A percentile compares a stretch with the other conserved stretches of the same genome.
Conservation (phyloP, 768 basidiomycete species). For the Pulveroboletus ravenelii region DNA sequence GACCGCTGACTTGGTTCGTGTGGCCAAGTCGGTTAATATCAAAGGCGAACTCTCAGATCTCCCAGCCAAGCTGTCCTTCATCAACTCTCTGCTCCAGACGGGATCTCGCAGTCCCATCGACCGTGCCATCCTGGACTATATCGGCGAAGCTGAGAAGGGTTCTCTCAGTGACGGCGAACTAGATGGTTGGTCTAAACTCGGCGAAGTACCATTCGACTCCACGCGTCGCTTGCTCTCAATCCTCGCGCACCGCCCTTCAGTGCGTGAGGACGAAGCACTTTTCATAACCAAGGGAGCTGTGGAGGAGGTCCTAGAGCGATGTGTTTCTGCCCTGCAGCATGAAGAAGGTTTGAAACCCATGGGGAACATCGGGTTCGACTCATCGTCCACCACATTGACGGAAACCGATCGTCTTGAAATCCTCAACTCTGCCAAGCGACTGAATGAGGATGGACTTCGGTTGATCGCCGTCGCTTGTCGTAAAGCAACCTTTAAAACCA, state of each 20-base stretch:
- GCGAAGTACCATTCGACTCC: constrained; percentile 35
- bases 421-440: constrained; percentile 23
- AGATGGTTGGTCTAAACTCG: constrained; percentile 27
- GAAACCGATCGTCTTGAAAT: constrained; percentile 18
- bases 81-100: constrained; percentile 32
- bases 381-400: constrained; percentile 13
- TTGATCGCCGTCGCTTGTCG: constrained; percentile 29
- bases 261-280: constrained; percentile 16
- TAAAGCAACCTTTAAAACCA: constrained; percentile 13
- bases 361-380: constrained; percentile 12
- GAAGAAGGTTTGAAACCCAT: constrained; percentile 15
- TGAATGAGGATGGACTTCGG: constrained; percentile 31
- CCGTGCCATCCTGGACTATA: constrained; percentile 30
- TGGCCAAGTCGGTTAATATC: constrained; percentile 26
- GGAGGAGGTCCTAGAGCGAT: constrained; percentile 31
- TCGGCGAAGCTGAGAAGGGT: constrained; percentile 12
- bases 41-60: constrained; percentile 21
- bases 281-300: constrained; percentile 30
- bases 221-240: constrained; percentile 34
- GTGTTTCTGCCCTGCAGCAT: constrained; percentile 16
- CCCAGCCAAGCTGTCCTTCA: constrained; percentile 26
- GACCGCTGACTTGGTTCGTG: constrained; percentile 38
- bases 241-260: constrained; percentile 26
- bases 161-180: constrained; percentile 3
- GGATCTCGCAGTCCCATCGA: constrained; percentile 35